Conservation (phyloP, 2,329 filamentous ascomycete species). For the Elsinoe perseae region DNA sequence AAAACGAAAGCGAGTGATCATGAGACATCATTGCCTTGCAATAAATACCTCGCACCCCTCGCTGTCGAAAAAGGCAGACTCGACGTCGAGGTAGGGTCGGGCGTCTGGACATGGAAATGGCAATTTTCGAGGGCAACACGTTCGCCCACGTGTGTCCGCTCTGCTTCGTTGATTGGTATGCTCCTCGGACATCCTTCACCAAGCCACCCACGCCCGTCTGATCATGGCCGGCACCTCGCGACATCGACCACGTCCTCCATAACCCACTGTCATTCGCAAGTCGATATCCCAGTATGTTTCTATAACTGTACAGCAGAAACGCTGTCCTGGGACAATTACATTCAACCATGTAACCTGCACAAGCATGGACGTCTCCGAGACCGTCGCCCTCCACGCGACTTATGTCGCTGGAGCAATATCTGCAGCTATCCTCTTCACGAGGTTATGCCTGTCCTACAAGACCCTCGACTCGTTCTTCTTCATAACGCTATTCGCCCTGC, state of each 20-base stretch:
- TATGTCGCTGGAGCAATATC: slow-evolving; percentile 1
- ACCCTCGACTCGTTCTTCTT: slow-evolving; percentile 10
- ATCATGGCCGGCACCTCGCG: background rate
- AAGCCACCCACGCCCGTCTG: too few species aligned
- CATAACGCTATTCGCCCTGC: background rate
- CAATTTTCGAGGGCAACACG: background rate
- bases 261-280: background rate
- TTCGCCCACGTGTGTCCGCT: background rate
- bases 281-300: background rate
- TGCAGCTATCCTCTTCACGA: background rate
- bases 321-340: background rate
- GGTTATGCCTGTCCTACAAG: background rate
- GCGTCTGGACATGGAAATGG: background rate
- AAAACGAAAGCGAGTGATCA: background rate
- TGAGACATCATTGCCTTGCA: background rate
- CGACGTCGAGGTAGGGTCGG: background rate
- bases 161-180: background rate
- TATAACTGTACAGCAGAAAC: background rate
- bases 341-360: background rate
- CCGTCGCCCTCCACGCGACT: slow-evolving; percentile 2
- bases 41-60: background rate
- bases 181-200: background rate
- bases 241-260: background rate
- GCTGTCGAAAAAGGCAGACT: background rate
- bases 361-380: slow-evolving; percentile 6